Percentiles rank a stretch among this genome's conserved stretches.
Conservation (phyloP, 2,329 filamentous ascomycete genomes). For the Exophiala calicioides region DNA sequence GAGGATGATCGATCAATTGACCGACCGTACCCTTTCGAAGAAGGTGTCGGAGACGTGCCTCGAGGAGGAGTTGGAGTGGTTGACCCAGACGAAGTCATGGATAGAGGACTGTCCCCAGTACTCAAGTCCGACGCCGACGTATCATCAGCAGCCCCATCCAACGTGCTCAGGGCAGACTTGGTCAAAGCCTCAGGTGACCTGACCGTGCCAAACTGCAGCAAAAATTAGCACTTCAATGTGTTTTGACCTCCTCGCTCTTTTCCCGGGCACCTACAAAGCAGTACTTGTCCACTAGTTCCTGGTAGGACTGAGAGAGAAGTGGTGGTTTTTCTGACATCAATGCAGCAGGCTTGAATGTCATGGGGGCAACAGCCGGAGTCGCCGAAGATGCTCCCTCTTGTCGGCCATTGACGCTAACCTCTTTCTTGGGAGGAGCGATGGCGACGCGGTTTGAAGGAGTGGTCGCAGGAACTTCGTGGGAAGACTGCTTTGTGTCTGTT, state of each 20-base stretch:
- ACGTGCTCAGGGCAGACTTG: slow-evolving; percentile 28
- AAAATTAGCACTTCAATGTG: slow-evolving; percentile 32
- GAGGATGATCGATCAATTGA: slow-evolving; percentile 45
- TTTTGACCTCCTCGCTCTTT: slow-evolving; percentile 30
- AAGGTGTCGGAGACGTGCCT: slow-evolving; percentile 20
- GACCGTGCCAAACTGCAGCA: slow-evolving; percentile 53
- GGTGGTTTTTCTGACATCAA: slow-evolving; percentile 63
- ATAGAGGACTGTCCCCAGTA: slow-evolving; percentile 25
- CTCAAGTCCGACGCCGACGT: slow-evolving; percentile 27
- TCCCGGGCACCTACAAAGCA: slow-evolving; percentile 88
- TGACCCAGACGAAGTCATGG: slow-evolving; percentile 33
- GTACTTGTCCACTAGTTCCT: slow-evolving; percentile 97
- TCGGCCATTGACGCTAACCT: slow-evolving; percentile 24
- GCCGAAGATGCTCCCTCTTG: slow-evolving; percentile 10
- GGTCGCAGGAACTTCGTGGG: slow-evolving; percentile 29
- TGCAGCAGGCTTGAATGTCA: slow-evolving; percentile 53
- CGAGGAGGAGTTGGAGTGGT: slow-evolving; percentile 26
- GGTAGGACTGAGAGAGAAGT: slow-evolving; percentile 86
- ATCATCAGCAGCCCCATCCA: slow-evolving; percentile 44
- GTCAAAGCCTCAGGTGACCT: slow-evolving; percentile 39
- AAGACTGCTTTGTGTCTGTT: slow-evolving; percentile 30
- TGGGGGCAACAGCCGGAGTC: slow-evolving; percentile 34
- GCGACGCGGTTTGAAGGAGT: slow-evolving; percentile 20
- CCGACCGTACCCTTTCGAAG: slow-evolving; percentile 33
- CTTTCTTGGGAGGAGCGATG: slow-evolving; percentile 20